A percentile compares a stretch with the other conserved stretches of the same genome.
These are phyloP conservation scores for Hyaloscypha variabilis DNA, from an alignment of 495 filamentous ascomycete genomes.

Conservation along the genomic window DNA sequence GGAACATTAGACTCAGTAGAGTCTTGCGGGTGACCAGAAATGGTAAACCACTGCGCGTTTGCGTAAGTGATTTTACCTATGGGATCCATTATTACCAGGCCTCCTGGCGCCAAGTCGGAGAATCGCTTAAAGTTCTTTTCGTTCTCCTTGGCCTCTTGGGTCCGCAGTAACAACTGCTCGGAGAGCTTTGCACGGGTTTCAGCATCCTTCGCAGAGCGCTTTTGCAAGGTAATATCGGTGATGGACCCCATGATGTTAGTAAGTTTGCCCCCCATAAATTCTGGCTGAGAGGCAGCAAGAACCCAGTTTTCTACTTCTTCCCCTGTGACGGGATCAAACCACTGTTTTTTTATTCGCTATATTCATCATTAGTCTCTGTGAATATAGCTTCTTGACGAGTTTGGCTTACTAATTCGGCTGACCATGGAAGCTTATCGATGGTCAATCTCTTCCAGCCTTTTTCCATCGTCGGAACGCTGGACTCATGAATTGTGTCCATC, in stretches of 20 bases:
- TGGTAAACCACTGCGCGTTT: constrained; percentile 43
- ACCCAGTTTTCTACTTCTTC: constrained; percentile 33
- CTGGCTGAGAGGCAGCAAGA: constrained; percentile 17
- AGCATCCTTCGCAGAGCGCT: constrained; percentile 63
- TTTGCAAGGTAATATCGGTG: constrained; percentile 65
- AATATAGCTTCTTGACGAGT: neutral
- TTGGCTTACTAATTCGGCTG: constrained; percentile 17
- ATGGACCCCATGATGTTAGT: constrained; percentile 31
- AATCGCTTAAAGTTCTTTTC: constrained; percentile 68
- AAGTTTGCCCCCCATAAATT: constrained; percentile 21
- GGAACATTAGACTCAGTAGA: neutral
- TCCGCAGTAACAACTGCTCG: constrained; percentile 50
- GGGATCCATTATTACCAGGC: constrained; percentile 68
- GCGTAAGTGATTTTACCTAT: constrained; percentile 63
- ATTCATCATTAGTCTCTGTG: neutral
- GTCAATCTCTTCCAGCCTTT: constrained; percentile 27
- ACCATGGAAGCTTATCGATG: constrained; percentile 20
- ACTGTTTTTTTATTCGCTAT: constrained; percentile 17
- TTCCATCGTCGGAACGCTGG: constrained; percentile 9
- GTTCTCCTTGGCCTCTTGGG: constrained; percentile 36
- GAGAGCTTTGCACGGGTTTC: constrained; percentile 65
- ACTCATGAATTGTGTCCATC: constrained; percentile 21
- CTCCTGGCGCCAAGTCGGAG: constrained; percentile 69
- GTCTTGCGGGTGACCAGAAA: constrained; percentile 6
- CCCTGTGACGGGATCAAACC: constrained; percentile 25